Percentiles rank a stretch among this genome's conserved stretches.
Conservation (phyloP, 495 filamentous ascomycete genomes). For the Penicillium verhagenii region DNA sequence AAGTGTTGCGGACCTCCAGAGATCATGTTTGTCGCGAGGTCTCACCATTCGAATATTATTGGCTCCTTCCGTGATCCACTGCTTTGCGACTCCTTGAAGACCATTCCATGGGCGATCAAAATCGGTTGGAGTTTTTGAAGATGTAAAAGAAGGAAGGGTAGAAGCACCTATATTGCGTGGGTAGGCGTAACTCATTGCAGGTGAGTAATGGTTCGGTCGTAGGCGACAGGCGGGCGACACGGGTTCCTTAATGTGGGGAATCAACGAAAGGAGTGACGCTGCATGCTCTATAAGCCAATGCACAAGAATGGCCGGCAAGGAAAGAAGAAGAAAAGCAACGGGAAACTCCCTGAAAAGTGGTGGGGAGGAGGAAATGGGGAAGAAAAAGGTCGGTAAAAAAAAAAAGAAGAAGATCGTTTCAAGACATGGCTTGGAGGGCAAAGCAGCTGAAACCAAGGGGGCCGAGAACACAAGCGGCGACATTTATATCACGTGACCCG, state of each 20-base stretch:
- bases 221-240: constrained; percentile 8
- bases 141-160: constrained; percentile 30
- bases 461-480: too few relatives aligned
- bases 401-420: too few relatives aligned
- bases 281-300: constrained; percentile 18
- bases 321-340: background rate
- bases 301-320: background rate
- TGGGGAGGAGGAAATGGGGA: background rate
- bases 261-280: constrained; percentile 22
- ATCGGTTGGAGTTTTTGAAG: constrained; percentile 5
- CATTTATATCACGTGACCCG: too few relatives aligned
- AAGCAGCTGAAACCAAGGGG: too few relatives aligned
- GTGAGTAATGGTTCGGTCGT: constrained; percentile 8
- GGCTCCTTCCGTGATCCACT: constrained; percentile 25
- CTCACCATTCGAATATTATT: constrained; percentile 6
- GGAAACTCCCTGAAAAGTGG: too few relatives aligned
- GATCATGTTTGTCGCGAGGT: constrained; percentile 9
- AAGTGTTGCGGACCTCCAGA: constrained; percentile 11
- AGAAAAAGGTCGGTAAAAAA: background rate
- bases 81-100: constrained; percentile 20
- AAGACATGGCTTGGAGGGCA: too few relatives aligned
- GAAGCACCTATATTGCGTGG: constrained; percentile 28
- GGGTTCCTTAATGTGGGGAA: constrained; percentile 7
- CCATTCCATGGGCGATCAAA: constrained; percentile 14
- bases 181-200: constrained; percentile 40